Evolutionary conservation across 2,329 filamentous ascomycete species (phyloP).

Genomic region (Fusarium fracticaudum): DNA sequence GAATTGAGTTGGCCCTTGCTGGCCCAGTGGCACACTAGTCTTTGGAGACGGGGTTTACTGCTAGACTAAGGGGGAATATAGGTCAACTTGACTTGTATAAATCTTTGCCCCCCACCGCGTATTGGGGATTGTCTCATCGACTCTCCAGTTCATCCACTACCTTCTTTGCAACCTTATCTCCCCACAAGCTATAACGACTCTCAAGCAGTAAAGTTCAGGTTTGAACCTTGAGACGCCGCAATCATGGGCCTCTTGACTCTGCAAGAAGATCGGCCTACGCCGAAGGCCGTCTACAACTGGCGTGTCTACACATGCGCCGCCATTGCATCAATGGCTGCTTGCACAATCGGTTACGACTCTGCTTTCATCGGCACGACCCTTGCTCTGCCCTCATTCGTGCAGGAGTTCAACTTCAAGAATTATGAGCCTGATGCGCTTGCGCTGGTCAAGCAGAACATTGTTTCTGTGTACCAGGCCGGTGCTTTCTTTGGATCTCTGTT

Average conservation of each 20-base stretch:
- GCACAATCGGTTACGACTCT: slow-evolving; percentile 71
- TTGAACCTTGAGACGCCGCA: neutral
- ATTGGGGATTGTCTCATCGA: slow-evolving; percentile 2
- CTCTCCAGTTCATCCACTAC: slow-evolving; percentile 18
- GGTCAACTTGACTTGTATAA: slow-evolving; percentile 30
- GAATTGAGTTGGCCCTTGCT: slow-evolving; percentile 12
- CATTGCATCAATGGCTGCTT: slow-evolving; percentile 65
- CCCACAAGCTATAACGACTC: neutral
- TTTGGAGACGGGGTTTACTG: neutral
- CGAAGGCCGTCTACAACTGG: slow-evolving; percentile 68
- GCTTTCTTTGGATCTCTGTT: slow-evolving; percentile 83
- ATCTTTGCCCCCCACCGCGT: slow-evolving; percentile 33
- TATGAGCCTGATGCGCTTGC: slow-evolving; percentile 61
- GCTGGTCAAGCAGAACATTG: slow-evolving; percentile 77
- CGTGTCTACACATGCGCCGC: slow-evolving; percentile 64
- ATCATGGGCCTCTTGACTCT: slow-evolving; percentile 60
- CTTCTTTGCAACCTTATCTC: slow-evolving; percentile 15
- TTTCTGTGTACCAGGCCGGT: slow-evolving; percentile 83
- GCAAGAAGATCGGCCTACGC: slow-evolving; percentile 66
- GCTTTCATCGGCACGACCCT: slow-evolving; percentile 84
- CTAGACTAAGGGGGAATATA: slow-evolving; percentile 11
- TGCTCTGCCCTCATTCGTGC: slow-evolving; percentile 72
- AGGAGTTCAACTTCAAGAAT: slow-evolving; percentile 71
- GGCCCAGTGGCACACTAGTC: slow-evolving; percentile 11
- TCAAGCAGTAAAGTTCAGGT: neutral